A percentile compares a stretch with the other conserved stretches of the same genome.
Evolutionary conservation across 2,329 filamentous ascomycete species (phyloP).

Genomic region (Metarhizium anisopliae): DNA sequence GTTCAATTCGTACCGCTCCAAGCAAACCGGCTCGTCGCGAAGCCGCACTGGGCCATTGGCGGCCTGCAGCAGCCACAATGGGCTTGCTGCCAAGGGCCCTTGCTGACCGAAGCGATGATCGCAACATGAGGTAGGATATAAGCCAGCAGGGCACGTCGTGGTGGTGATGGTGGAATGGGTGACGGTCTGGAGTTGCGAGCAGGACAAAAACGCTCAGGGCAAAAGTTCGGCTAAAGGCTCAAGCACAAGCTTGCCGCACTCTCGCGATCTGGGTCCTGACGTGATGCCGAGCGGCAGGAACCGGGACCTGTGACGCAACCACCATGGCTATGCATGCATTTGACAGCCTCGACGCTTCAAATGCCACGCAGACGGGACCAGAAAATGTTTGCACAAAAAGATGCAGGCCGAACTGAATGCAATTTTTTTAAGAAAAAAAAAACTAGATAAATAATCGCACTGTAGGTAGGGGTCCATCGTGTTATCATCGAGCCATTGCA

Average conservation of each 20-base stretch:
- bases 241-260: constrained; percentile 1
- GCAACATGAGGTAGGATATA: constrained; percentile 55
- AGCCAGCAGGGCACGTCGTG: constrained; percentile 27
- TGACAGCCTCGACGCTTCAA: neutral
- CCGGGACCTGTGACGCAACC: constrained; percentile 24
- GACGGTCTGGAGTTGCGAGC: constrained; percentile 14
- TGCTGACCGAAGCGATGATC: constrained; percentile 58
- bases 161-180: constrained; percentile 18
- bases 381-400: neutral
- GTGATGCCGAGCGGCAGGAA: constrained; percentile 22
- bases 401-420: too few relatives aligned
- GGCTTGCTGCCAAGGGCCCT: constrained; percentile 49
- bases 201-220: constrained; percentile 34
- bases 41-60: constrained; percentile 46
- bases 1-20: constrained; percentile 20
- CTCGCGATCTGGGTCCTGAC: neutral
- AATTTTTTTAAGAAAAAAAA: too few relatives aligned
- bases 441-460: too few relatives aligned
- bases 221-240: constrained; percentile 33
- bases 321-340: neutral
- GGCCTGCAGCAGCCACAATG: constrained; percentile 40
- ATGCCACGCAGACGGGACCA: neutral
- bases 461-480: too few relatives aligned
- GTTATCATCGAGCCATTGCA: too few relatives aligned
- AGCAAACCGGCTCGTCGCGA: constrained; percentile 23